Percentiles rank a stretch among this genome's conserved stretches.
phyloP scores from a whole-genome alignment of 805 yeast genomes.

The Schizosaccharomyces octosporus region DNA sequence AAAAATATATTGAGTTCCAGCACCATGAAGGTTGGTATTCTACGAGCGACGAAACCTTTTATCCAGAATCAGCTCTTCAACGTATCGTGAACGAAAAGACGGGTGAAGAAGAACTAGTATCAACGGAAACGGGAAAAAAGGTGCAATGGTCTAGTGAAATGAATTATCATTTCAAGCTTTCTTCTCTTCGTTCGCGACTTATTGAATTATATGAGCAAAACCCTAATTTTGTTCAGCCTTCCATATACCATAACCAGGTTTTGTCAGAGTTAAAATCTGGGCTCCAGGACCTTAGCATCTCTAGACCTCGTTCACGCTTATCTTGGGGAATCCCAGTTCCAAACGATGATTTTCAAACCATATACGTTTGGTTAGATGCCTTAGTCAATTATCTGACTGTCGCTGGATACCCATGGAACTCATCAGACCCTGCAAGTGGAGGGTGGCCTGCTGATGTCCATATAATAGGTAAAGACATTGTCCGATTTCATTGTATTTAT shows the following conservation, averaged over 20 bases:
- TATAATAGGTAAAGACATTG: conserved; percentile 76
- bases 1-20: conserved; percentile 37
- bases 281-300: conserved; percentile 55
- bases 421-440: conserved; percentile 6
- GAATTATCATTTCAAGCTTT: conserved; percentile 64
- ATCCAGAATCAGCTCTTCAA: conserved; percentile 27
- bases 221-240: conserved; percentile 44
- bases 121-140: conserved; percentile 46
- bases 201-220: conserved; percentile 24
- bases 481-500: conserved; percentile 54
- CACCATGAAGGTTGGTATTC: conserved; percentile 87
- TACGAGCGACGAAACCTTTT: conserved; percentile 80
- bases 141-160: conserved; percentile 56
- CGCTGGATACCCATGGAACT: conserved; percentile 27
- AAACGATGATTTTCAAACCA: conserved; percentile 43
- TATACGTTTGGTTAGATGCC: conserved; percentile 96
- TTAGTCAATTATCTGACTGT: conserved; percentile 61
- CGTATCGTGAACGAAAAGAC: conserved; percentile 10
- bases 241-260: conserved; percentile 27
- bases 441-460: conserved; percentile 49
- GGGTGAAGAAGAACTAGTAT: conserved; percentile 11
- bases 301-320: conserved; percentile 56
- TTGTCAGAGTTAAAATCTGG: conserved; percentile 27
- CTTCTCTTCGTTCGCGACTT: conserved; percentile 31
- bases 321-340: conserved; percentile 88